Percentiles rank a stretch among this genome's conserved stretches.
Evolutionary conservation across 2,329 filamentous ascomycete genomes (phyloP).

Genomic region (Cordyceps militaris): DNA sequence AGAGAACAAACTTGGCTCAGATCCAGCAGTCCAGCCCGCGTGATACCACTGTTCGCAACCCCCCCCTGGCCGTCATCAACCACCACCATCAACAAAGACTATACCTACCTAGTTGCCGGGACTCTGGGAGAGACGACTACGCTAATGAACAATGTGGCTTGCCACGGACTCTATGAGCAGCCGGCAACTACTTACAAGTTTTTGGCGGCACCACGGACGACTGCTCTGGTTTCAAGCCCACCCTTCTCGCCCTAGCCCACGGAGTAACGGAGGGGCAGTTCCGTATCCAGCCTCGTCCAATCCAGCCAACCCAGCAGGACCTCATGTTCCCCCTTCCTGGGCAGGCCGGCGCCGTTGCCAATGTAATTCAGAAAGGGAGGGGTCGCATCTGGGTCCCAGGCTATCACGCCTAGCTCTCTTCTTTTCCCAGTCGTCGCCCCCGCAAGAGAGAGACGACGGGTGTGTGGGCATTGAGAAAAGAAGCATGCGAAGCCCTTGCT

Average conservation of each 20-base stretch:
- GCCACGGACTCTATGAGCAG: not conserved
- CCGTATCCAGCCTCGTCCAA: slow-evolving; percentile 1
- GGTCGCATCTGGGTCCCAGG: not conserved
- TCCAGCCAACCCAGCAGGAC: not conserved
- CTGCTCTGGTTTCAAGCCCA: not conserved
- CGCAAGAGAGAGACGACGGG: slow-evolving; percentile 7
- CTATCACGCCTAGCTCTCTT: not conserved
- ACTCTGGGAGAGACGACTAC: slow-evolving; percentile 5
- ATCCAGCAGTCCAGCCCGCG: not conserved
- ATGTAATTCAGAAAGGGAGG: not conserved
- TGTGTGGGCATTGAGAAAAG: slow-evolving; percentile 10
- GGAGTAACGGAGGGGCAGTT: not conserved
- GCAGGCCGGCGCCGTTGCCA: not conserved
- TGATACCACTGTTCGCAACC: not conserved
- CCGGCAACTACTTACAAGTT: no score
- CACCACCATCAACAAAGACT: not conserved
- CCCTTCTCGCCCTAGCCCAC: not conserved
- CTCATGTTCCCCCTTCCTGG: not conserved
- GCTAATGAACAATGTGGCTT: not conserved
- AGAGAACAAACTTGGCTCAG: not conserved
- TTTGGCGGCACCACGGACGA: not conserved
- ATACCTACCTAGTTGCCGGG: not conserved
- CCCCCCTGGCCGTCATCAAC: not conserved
- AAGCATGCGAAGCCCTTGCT: slow-evolving; percentile 3
- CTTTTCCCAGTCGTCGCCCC: slow-evolving; percentile 3